Evolutionary conservation across 371 early-diverging fungal species (phyloP).

Genomic region (Lichtheimia ornata): DNA sequence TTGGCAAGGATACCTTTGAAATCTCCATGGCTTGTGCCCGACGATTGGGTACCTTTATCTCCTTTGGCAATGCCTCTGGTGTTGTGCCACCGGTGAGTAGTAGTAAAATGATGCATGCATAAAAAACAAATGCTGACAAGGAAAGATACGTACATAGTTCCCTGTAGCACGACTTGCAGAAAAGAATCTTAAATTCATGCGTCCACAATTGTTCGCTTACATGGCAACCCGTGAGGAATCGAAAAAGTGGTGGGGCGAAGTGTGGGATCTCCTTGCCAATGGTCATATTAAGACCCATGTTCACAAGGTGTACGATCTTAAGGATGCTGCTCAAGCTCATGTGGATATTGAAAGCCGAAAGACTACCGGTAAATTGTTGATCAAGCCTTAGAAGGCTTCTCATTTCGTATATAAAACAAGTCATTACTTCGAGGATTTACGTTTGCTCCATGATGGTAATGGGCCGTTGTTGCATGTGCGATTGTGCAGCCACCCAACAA

Average conservation of each 20-base stretch:
- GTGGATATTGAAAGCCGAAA: constrained; percentile 76
- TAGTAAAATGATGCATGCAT: background rate
- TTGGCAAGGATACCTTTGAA: constrained; percentile 89
- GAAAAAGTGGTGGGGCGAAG: constrained; percentile 53
- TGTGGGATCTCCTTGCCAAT: constrained; percentile 58
- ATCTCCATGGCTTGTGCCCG: constrained; percentile 68
- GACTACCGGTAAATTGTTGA: constrained; percentile 75
- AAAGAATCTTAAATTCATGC: constrained; percentile 76
- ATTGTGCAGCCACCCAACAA: too few species aligned
- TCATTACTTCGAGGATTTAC: too few species aligned
- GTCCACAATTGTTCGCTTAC: constrained; percentile 78
- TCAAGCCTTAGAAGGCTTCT: constrained; percentile 42
- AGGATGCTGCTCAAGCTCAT: constrained; percentile 80
- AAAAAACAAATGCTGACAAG: background rate
- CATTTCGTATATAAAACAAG: too few species aligned
- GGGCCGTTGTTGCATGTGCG: too few species aligned
- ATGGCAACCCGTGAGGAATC: constrained; percentile 74
- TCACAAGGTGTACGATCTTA: constrained; percentile 75
- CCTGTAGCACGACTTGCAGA: constrained; percentile 65
- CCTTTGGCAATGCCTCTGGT: constrained; percentile 95
- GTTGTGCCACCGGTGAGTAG: constrained; percentile 68
- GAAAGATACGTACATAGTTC: constrained; percentile 28
- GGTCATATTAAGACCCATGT: constrained; percentile 65
- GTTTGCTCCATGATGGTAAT: too few species aligned
- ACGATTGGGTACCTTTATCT: constrained; percentile 81